These are phyloP conservation scores for Fistulifera pelliculosa DNA, from an alignment of 108 stramenopile species.

Conservation along the genomic window DNA sequence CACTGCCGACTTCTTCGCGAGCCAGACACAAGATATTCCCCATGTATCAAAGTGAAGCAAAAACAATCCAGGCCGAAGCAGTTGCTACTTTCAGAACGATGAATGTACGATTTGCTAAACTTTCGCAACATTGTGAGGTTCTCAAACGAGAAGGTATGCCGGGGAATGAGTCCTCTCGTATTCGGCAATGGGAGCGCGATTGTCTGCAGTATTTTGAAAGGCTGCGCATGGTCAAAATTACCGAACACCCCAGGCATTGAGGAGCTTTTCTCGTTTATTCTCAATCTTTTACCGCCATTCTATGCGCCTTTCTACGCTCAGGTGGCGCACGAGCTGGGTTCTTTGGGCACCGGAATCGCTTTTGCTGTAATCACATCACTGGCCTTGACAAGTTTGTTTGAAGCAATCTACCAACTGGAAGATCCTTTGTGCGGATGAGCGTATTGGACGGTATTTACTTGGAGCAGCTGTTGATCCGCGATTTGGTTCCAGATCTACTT, in stretches of 20 bases:
- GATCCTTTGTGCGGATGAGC: slow-evolving; percentile 17
- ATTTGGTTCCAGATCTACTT: neutral
- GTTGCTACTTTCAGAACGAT: slow-evolving; percentile 35
- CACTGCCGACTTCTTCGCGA: slow-evolving; percentile 43
- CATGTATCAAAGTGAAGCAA: slow-evolving; percentile 35
- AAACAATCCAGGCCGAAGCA: slow-evolving; percentile 28
- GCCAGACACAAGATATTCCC: slow-evolving; percentile 42
- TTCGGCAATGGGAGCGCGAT: slow-evolving; percentile 60
- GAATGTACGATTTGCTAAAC: slow-evolving; percentile 19
- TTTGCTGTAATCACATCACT: slow-evolving; percentile 60
- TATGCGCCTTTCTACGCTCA: slow-evolving; percentile 66
- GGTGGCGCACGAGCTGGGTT: slow-evolving; percentile 43
- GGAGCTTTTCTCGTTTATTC: slow-evolving; percentile 64
- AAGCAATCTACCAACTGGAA: slow-evolving; percentile 60
- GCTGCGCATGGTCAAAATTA: slow-evolving; percentile 63
- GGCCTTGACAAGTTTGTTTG: slow-evolving; percentile 60
- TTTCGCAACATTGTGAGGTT: slow-evolving; percentile 35
- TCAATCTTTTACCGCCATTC: slow-evolving; percentile 57
- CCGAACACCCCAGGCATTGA: slow-evolving; percentile 66
- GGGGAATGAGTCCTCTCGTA: slow-evolving; percentile 58
- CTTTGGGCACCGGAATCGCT: slow-evolving; percentile 44
- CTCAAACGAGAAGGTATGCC: slow-evolving; percentile 53
- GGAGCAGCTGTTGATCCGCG: neutral
- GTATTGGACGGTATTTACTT: slow-evolving; percentile 1
- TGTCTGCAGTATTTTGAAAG: slow-evolving; percentile 31